phyloP scores from a whole-genome alignment of 345 rosid species.

The Eutrema heterophyllum region DNA sequence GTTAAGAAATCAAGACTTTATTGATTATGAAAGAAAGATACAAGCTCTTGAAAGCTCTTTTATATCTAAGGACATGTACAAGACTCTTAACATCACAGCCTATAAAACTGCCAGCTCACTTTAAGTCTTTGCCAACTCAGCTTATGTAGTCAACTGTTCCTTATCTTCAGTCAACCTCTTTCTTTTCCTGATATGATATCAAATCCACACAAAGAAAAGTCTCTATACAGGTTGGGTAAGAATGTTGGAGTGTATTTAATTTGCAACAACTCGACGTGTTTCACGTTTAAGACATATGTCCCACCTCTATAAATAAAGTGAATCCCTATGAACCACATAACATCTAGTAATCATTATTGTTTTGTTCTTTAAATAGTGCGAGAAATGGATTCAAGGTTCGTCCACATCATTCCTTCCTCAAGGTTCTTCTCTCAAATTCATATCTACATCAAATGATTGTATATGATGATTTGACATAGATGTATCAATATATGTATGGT shows the following conservation, averaged over 20 bases:
- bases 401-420: not conserved
- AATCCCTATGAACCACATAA: not conserved
- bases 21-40: too few species aligned
- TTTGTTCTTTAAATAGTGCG: not conserved
- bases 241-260: not conserved
- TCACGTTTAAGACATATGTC: slow-evolving; percentile 23
- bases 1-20: too few species aligned
- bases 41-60: too few species aligned
- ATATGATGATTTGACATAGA: not conserved
- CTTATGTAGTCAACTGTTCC: too few species aligned
- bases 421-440: slow-evolving; percentile 1
- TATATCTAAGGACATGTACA: too few species aligned
- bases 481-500: not conserved
- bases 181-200: too few species aligned
- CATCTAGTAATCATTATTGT: not conserved
- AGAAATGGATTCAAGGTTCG: slow-evolving; percentile 12
- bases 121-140: too few species aligned
- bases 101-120: too few species aligned
- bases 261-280: slow-evolving; percentile 12
- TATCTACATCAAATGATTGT: not conserved
- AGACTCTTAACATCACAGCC: too few species aligned
- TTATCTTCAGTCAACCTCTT: too few species aligned
- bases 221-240: not conserved
- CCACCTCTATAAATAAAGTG: slow-evolving; percentile 6
- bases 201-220: not conserved